Percentiles rank a stretch among this genome's conserved stretches.
These are phyloP conservation scores for Aspergillus terreus DNA, from an alignment of 2,329 filamentous ascomycete genomes.

Conservation along the genomic window DNA sequence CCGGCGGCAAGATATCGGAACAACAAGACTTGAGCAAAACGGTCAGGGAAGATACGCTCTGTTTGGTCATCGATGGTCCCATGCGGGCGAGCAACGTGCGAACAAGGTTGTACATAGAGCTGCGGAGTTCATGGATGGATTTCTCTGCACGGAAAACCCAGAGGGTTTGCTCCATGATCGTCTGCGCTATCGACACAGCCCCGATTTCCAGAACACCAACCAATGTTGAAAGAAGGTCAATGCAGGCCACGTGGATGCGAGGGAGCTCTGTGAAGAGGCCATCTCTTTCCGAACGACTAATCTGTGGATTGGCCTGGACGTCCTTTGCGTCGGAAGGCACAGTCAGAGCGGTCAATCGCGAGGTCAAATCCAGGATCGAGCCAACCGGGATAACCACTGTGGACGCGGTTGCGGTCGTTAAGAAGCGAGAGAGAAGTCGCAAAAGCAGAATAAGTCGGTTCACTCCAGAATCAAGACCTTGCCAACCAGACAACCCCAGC, in stretches of 20 bases:
- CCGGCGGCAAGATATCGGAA: slow-evolving; percentile 62
- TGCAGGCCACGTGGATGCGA: slow-evolving; percentile 66
- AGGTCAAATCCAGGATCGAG: slow-evolving; percentile 63
- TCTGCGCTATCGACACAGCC: slow-evolving; percentile 58
- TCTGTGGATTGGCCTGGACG: slow-evolving; percentile 66
- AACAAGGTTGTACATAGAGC: slow-evolving; percentile 58
- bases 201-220: slow-evolving; percentile 56
- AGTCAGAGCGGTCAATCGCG: slow-evolving; percentile 65
- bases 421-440: slow-evolving; percentile 59
- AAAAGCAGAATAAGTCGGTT: slow-evolving; percentile 67
- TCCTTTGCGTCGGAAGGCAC: slow-evolving; percentile 45
- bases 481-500: slow-evolving; percentile 64
- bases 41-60: slow-evolving; percentile 60
- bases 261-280: slow-evolving; percentile 71
- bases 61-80: slow-evolving; percentile 65
- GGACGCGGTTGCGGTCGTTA: slow-evolving; percentile 62
- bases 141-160: slow-evolving; percentile 63
- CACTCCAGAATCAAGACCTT: slow-evolving; percentile 68
- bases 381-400: slow-evolving; percentile 66
- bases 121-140: slow-evolving; percentile 53
- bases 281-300: slow-evolving; percentile 77
- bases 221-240: slow-evolving; percentile 60
- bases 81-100: slow-evolving; percentile 56
- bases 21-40: slow-evolving; percentile 66
- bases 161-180: slow-evolving; percentile 66